Evolutionary conservation across 805 yeast genomes (phyloP).

Genomic region (Candida cerambycidarum): DNA sequence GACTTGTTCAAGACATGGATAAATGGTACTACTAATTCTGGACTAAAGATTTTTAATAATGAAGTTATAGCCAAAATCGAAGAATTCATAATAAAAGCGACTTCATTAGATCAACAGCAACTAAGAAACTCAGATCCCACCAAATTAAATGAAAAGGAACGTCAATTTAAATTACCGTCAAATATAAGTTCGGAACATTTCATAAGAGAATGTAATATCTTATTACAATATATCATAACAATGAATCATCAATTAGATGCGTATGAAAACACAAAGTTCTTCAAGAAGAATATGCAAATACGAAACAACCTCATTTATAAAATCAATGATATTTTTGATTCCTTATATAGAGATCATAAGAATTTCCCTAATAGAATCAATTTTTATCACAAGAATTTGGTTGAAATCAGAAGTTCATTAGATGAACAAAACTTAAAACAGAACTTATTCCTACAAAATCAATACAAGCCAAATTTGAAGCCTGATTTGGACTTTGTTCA

Average conservation of each 20-base stretch:
- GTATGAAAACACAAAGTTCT: constrained; percentile 14
- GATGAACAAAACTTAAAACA: constrained; percentile 26
- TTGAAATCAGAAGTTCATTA: constrained; percentile 21
- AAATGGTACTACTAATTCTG: constrained; percentile 32
- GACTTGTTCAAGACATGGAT: constrained; percentile 44
- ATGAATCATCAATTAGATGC: constrained; percentile 27
- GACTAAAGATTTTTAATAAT: constrained; percentile 33
- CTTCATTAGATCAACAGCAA: constrained; percentile 17
- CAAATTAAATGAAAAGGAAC: constrained; percentile 3
- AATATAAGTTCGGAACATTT: constrained; percentile 32
- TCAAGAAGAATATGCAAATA: constrained; percentile 16
- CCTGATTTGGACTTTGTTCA: constrained; percentile 10
- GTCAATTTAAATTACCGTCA: constrained; percentile 9
- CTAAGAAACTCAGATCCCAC: neutral
- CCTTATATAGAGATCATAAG: constrained; percentile 20
- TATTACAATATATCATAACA: constrained; percentile 34
- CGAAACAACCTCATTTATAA: constrained; percentile 29
- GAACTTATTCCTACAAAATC: constrained; percentile 13
- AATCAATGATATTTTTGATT: constrained; percentile 35
- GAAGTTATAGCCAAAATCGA: constrained; percentile 32
- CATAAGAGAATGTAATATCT: constrained; percentile 35
- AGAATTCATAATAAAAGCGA: constrained; percentile 39
- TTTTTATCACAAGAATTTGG: constrained; percentile 19
- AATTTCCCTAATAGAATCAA: constrained; percentile 26
- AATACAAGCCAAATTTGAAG: constrained; percentile 11